These are phyloP conservation scores for Oryza rufipogon DNA, from an alignment of 176 grass and related monocot species.

Conservation along the genomic window DNA sequence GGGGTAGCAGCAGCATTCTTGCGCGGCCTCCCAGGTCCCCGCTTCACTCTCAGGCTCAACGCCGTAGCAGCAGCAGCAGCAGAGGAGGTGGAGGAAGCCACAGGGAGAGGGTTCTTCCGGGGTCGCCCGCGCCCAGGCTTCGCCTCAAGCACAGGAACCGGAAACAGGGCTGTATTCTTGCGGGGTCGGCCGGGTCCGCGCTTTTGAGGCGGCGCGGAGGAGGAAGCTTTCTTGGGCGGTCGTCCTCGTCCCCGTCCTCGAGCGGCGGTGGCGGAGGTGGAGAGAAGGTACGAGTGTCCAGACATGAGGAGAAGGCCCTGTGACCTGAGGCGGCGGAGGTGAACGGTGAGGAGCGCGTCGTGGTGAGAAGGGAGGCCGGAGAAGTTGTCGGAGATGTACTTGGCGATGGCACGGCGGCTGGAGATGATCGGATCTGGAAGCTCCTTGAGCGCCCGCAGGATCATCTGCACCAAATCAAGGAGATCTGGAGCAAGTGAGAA, in stretches of 20 bases:
- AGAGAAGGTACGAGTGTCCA: conserved; percentile 40
- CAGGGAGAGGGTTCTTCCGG: not conserved
- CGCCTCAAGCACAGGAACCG: not conserved
- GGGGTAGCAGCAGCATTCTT: not conserved
- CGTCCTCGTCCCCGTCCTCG: conserved; percentile 20
- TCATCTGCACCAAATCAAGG: conserved; percentile 46
- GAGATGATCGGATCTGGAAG: conserved; percentile 34
- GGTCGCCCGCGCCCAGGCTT: conserved; percentile 38
- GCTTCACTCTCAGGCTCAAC: too few species aligned
- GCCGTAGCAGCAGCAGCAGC: not conserved
- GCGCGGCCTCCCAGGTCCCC: conserved; percentile 10
- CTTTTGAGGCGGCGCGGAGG: not conserved
- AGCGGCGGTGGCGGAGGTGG: not conserved
- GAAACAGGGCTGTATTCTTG: conserved; percentile 9
- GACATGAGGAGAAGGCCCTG: conserved; percentile 42
- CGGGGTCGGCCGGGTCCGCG: conserved; percentile 44
- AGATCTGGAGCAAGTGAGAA: not conserved
- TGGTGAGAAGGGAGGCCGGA: conserved; percentile 45
- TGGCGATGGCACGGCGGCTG: conserved; percentile 43
- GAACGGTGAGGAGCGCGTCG: conserved; percentile 43
- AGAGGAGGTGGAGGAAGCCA: not conserved
- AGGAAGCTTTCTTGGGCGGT: conserved; percentile 15
- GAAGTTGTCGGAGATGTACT: conserved; percentile 50
- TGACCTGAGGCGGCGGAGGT: conserved; percentile 53
- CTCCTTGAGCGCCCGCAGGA: conserved; percentile 47